Evolutionary conservation across 306 rosid genomes (phyloP), one percentile per base, ranked within the genome.

Genomic region (Fragaria vesca): DNA sequence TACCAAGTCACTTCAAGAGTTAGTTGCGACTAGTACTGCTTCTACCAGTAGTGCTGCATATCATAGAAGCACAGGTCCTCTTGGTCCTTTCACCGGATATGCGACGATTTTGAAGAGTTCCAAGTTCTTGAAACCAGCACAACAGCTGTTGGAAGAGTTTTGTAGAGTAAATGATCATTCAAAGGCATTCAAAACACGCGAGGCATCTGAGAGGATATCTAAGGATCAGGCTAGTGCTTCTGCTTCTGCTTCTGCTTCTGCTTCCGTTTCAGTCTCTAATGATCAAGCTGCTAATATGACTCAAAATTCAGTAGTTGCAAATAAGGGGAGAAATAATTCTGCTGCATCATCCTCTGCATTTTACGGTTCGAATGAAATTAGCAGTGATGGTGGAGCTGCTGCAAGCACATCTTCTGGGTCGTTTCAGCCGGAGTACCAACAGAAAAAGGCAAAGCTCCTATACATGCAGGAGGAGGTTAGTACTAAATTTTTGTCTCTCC

Each of bases 1-100:
- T 17, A 38, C 8, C 11, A 90, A 86, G 57, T 88, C 94, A 57
- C 72, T 79, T 38, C 88, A 88, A 77, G 96, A 94, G 12, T 26
- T 81, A 0, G 88, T 86, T 16, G 97, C 89, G 20, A 66, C 78
- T 58, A 76, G 89, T 17, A 66, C 76, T 47, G 78, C 90, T 48
- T 15, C 81, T 7, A 88, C 58, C 30, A 36, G 73, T 63, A 63
- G 30, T 52, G 66, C 83, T 72, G 69, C 69, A 30, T 86, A 77
- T 61, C 30, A 62, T 30, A 62, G 94, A 63, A 89, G 75, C 79
- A 81, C 90, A 4, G 97, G 99, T 2, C 99, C 99, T 36, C 93
- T 95, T 21, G 99, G 99, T 26, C 99, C 99, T 45, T 95, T 95
- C 73, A 95, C 97, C 4, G 99, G 99, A 9, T 95, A 95, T 74